Evolutionary conservation across 441 rosid genomes (phyloP), one percentile per base, ranked within the genome.

Genomic region (Macaranga tanarius): DNA sequence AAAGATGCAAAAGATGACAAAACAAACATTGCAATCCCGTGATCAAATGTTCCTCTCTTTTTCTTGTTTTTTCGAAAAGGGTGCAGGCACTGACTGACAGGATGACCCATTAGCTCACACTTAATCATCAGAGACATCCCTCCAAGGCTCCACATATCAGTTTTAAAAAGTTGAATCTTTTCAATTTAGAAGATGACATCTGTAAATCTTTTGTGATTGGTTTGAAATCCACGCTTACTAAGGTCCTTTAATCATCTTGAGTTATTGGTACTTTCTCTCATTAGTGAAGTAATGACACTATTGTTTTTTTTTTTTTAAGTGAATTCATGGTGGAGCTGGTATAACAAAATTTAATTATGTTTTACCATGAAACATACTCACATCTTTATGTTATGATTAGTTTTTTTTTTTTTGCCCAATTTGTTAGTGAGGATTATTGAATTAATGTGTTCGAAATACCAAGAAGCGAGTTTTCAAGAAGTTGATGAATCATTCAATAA

Each of bases 21-120:
- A 73, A 65, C 0, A 38, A 31, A 6, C 23, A 10, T 12, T 77
- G 85, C 76, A 58, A 71, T 26, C 90, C 88, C 88, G 92, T 88
- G 92, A 88, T 65, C 48, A 62, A 26, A 47, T 79, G 86, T 72
- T 71, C 31, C 57, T 67, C 15, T 68, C 26, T 54, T 40, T 40
- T 26, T 40, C 16, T 25, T 44, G 3, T 38, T 20, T 60, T 71
- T 63, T 17, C 10, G 25, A 9, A 19, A 25, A 54, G 45, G 19
- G 26, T 17, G 58, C 22, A 26, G 48, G 28, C 13, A 55, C 59
- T n/a, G 38, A 57, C 38, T 42, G 68, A 64, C 40, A 72, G 12
- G 54, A 54, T 62, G 19, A 60, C 23, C 40, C 23, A 72, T 5
- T 50, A 59, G 59, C 50, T 47, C 61, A 34, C 51, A 55, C 7